Percentiles rank a stretch among this genome's conserved stretches.
Conservation (phyloP, 495 filamentous ascomycete species). For the Aspergillus kassunensis region DNA sequence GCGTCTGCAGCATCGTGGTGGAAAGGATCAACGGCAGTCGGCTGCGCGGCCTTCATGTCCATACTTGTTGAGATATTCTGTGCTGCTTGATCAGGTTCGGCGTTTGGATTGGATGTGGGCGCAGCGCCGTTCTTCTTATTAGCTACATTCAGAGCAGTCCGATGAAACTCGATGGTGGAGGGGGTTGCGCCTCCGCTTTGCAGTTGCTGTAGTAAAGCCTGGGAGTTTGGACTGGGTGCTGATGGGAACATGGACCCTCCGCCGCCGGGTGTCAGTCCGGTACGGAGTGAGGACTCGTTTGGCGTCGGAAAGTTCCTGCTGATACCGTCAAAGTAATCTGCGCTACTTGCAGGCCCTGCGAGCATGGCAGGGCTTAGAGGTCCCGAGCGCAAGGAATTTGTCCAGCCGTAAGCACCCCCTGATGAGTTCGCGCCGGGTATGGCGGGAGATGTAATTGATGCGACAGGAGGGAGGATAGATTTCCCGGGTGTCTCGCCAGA, state of each 20-base stretch:
- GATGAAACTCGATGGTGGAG: slow-evolving; percentile 88
- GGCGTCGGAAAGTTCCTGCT: slow-evolving; percentile 89
- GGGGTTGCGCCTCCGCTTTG: slow-evolving; percentile 82
- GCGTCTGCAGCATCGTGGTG: slow-evolving; percentile 90
- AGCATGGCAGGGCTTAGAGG: slow-evolving; percentile 98
- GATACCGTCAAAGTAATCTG: slow-evolving; percentile 78
- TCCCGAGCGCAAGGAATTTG: slow-evolving; percentile 81
- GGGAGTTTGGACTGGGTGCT: slow-evolving; percentile 80
- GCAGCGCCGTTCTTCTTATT: slow-evolving; percentile 52
- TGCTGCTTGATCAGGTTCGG: slow-evolving; percentile 45
- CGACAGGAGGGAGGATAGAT: slow-evolving; percentile 85
- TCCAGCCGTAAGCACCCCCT: slow-evolving; percentile 67
- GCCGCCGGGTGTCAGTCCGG: slow-evolving; percentile 89
- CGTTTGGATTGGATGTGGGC: slow-evolving; percentile 48
- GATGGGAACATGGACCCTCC: slow-evolving; percentile 99
- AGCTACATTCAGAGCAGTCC: slow-evolving; percentile 80
- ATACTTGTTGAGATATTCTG: slow-evolving; percentile 38
- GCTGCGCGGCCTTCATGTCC: slow-evolving; percentile 45
- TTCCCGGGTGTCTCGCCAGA: slow-evolving; percentile 82
- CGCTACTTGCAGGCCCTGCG: slow-evolving; percentile 71
- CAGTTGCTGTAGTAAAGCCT: slow-evolving; percentile 72
- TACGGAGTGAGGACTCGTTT: slow-evolving; percentile 92
- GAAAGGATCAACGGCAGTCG: slow-evolving; percentile 55
- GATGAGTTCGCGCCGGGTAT: slow-evolving; percentile 65
- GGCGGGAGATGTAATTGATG: slow-evolving; percentile 86